Evolutionary conservation across 106 monocot species (phyloP).

Genomic region (Cymbidium sinense): DNA sequence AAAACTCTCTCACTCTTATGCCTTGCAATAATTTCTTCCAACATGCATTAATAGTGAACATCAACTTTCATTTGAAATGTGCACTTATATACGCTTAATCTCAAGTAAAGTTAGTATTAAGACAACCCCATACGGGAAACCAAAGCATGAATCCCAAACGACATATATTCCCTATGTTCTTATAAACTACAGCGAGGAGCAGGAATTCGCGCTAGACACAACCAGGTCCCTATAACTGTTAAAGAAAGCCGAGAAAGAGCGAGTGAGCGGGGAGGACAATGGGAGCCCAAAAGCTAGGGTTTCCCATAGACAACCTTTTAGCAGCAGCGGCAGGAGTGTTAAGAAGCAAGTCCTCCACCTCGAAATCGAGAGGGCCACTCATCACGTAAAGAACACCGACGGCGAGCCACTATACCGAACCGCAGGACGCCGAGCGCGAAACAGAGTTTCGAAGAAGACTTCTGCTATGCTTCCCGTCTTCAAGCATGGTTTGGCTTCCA

Average conservation of each 20-base stretch:
- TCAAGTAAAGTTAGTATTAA: too few relatives aligned
- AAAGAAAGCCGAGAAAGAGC: not conserved
- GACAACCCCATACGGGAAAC: too few relatives aligned
- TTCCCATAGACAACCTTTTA: conserved; percentile 30
- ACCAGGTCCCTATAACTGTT: not conserved
- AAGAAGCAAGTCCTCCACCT: conserved; percentile 41
- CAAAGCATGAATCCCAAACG: too few relatives aligned
- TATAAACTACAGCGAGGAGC: not conserved
- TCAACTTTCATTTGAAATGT: too few relatives aligned
- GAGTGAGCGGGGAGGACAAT: not conserved
- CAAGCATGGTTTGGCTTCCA: too few relatives aligned
- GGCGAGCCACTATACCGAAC: not conserved
- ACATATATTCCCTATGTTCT: too few relatives aligned
- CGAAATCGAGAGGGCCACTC: conserved; percentile 52
- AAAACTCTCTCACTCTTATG: too few relatives aligned
- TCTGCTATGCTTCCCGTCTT: too few relatives aligned
- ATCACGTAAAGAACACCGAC: not conserved
- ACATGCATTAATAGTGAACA: too few relatives aligned
- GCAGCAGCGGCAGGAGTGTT: conserved; percentile 4
- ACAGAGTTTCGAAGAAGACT: too few relatives aligned
- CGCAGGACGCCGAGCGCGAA: not conserved
- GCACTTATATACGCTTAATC: too few relatives aligned
- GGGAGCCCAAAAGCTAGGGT: not conserved
- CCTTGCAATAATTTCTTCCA: too few relatives aligned
- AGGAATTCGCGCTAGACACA: not conserved